Conservation (phyloP, 495 filamentous ascomycete species). For the Staphylotrichum tortipilum region DNA sequence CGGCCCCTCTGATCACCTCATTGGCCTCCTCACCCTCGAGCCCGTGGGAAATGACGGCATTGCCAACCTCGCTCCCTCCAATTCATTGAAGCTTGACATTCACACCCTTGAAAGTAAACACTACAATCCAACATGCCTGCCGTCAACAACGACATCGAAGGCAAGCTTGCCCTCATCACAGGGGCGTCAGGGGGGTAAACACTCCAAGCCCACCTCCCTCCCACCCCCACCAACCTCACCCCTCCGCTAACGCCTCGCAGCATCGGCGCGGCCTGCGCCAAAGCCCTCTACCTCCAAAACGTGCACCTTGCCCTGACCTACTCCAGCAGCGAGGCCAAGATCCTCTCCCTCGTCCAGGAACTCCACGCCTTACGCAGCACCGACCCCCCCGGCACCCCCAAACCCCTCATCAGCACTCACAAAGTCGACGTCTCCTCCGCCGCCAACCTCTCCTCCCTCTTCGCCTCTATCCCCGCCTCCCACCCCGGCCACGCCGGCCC, state of each 20-base stretch:
- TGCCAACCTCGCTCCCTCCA: too few relatives aligned
- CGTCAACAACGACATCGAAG: conserved; percentile 45
- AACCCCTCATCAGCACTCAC: conserved; percentile 39
- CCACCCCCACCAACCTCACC: too few relatives aligned
- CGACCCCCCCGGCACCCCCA: neutral
- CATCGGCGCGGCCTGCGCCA: conserved; percentile 54
- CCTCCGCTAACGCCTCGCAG: conserved; percentile 24
- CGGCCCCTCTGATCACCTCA: neutral
- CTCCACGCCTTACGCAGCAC: conserved; percentile 12
- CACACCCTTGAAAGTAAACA: neutral
- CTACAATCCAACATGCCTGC: conserved; percentile 8
- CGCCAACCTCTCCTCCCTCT: conserved; percentile 44
- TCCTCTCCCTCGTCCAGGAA: conserved; percentile 38
- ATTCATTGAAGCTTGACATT: too few relatives aligned
- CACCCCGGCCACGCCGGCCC: conserved; percentile 47
- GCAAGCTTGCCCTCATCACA: conserved; percentile 55
- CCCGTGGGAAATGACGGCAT: too few relatives aligned
- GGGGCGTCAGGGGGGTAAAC: conserved; percentile 62
- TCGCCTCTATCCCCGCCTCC: conserved; percentile 40
- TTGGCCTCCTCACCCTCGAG: too few relatives aligned
- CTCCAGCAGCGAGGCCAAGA: conserved; percentile 40
- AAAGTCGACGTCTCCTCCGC: conserved; percentile 47
- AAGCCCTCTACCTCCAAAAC: conserved; percentile 44
- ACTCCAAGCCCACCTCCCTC: too few relatives aligned
- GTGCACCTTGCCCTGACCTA: conserved; percentile 55